Percentiles rank a stretch among this genome's conserved stretches.
phyloP scores from a whole-genome alignment of 352 stramenopile species.

The Thraustotheca clavata region DNA sequence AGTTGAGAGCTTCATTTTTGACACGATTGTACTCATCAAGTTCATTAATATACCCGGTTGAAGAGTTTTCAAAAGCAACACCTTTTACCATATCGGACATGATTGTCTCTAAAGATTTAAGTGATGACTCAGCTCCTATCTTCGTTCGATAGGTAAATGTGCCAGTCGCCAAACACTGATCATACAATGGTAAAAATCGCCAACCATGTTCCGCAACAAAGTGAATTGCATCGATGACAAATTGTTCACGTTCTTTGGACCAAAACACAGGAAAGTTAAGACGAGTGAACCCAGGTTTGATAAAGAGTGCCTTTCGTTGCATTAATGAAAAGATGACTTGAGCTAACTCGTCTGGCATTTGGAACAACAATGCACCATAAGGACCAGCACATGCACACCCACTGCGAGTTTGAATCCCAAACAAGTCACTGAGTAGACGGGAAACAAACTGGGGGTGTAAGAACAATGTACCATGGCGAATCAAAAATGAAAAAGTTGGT shows the following conservation, averaged over 20 bases:
- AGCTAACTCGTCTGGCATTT: slow-evolving; percentile 37
- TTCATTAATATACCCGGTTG: background rate
- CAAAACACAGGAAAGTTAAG: slow-evolving; percentile 72
- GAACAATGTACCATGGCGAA: slow-evolving; percentile 58
- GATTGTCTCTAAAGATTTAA: background rate
- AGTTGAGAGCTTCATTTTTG: background rate
- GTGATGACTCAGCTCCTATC: background rate
- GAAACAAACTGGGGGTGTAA: slow-evolving; percentile 85
- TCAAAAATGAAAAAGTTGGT: slow-evolving; percentile 79
- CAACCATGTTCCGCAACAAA: slow-evolving; percentile 82
- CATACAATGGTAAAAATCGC: slow-evolving; percentile 84
- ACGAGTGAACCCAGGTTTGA: slow-evolving; percentile 85
- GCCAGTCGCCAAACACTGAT: slow-evolving; percentile 83
- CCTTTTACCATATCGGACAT: background rate
- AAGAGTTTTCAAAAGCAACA: background rate
- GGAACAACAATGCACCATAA: slow-evolving; percentile 84
- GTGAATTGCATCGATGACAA: slow-evolving; percentile 75
- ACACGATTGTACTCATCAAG: background rate
- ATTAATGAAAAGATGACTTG: slow-evolving; percentile 53
- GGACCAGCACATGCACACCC: slow-evolving; percentile 91
- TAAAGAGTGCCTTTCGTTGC: slow-evolving; percentile 35
- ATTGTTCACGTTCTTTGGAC: slow-evolving; percentile 61
- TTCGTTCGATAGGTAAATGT: slow-evolving; percentile 74
- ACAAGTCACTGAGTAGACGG: slow-evolving; percentile 90
- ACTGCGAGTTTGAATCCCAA: slow-evolving; percentile 88